Percentiles rank a stretch among this genome's conserved stretches.
These are phyloP conservation scores for Mortierella sp. DNA, from an alignment of 371 early-diverging fungal genomes.

Conservation along the genomic window DNA sequence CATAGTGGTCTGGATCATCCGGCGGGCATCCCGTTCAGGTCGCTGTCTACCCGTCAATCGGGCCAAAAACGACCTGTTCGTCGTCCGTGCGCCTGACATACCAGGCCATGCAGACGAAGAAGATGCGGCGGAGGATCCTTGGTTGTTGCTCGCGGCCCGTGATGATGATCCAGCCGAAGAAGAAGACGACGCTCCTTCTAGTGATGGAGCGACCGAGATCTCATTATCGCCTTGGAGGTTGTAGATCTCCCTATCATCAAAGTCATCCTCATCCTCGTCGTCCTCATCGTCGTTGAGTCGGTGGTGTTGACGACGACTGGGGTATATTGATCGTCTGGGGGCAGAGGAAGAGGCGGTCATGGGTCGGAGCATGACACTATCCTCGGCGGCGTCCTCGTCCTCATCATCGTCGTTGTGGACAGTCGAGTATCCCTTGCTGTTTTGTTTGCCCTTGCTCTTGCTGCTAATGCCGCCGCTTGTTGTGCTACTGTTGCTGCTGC, in stretches of 20 bases:
- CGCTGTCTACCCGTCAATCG: slow-evolving; percentile 41
- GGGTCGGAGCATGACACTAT: slow-evolving; percentile 40
- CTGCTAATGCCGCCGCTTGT: neutral
- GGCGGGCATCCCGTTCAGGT: slow-evolving; percentile 34
- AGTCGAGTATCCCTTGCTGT: slow-evolving; percentile 31
- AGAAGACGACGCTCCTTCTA: neutral
- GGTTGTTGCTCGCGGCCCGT: neutral
- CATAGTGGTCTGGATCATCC: slow-evolving; percentile 46
- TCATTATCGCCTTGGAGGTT: slow-evolving; percentile 23
- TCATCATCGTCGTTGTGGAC: slow-evolving; percentile 30
- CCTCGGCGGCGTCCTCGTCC: slow-evolving; percentile 30
- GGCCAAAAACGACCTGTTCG: slow-evolving; percentile 38
- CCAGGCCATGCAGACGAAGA: neutral
- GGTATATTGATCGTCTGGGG: slow-evolving; percentile 32
- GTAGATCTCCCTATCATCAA: slow-evolving; percentile 32
- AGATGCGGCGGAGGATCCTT: slow-evolving; percentile 14
- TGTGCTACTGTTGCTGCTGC: neutral
- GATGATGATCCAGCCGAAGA: slow-evolving; percentile 9
- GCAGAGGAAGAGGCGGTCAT: slow-evolving; percentile 20
- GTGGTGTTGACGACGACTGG: slow-evolving; percentile 10
- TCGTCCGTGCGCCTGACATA: slow-evolving; percentile 22
- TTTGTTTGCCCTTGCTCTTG: slow-evolving; percentile 11
- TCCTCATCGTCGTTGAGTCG: slow-evolving; percentile 1
- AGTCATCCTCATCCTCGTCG: slow-evolving; percentile 19
- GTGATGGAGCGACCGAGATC: slow-evolving; percentile 24